phyloP scores from a whole-genome alignment of 345 rosid genomes.

The Camelina sativa region DNA sequence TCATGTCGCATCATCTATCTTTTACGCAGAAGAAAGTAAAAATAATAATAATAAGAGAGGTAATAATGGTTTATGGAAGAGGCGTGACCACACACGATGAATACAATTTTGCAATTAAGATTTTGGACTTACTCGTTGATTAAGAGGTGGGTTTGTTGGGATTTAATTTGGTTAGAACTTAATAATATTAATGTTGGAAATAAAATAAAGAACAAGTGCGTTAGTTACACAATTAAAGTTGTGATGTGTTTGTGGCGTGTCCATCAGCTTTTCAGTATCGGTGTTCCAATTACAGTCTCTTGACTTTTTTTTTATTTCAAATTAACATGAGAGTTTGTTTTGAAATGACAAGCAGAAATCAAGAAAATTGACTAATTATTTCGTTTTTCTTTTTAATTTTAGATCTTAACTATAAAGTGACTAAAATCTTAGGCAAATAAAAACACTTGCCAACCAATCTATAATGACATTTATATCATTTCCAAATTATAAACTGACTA shows the following conservation, averaged over 20 bases:
- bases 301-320: neutral
- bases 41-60: slow-evolving; percentile 33
- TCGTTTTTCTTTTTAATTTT: neutral
- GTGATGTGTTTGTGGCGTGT: slow-evolving; percentile 15
- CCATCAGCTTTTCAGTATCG: neutral
- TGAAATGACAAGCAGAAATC: slow-evolving; percentile 13
- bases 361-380: slow-evolving; percentile 5
- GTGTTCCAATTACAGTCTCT: neutral
- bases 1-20: slow-evolving; percentile 42
- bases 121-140: slow-evolving; percentile 24
- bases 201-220: neutral
- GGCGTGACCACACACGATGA: slow-evolving; percentile 36
- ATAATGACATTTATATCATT: neutral
- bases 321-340: neutral
- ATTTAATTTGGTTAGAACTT: neutral
- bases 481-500: neutral
- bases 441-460: neutral
- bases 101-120: neutral
- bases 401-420: neutral
- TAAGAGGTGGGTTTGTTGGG: slow-evolving; percentile 11
- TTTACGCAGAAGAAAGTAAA: slow-evolving; percentile 29
- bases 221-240: neutral
- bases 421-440: neutral
- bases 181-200: neutral
- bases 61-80: slow-evolving; percentile 26